phyloP scores from a whole-genome alignment of 176 grass and related monocot genomes.

The Urochloa ruziziensis region DNA sequence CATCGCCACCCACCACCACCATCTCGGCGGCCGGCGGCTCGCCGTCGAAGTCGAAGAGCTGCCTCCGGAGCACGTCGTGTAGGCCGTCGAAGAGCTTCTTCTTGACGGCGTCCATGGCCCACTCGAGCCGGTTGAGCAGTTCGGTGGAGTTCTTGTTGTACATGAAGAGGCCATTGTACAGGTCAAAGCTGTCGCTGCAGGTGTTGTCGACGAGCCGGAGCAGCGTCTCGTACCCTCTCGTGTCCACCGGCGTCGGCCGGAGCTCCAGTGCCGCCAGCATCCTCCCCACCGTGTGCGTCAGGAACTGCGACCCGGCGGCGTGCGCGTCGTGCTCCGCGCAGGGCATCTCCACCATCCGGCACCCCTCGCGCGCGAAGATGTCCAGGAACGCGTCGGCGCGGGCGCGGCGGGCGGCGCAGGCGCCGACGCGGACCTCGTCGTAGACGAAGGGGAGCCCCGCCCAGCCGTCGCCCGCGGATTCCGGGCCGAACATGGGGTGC shows the following conservation, averaged over 20 bases:
- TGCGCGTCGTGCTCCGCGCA: conserved; percentile 66
- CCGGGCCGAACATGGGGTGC: conserved; percentile 89
- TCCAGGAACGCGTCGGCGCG: conserved; percentile 54
- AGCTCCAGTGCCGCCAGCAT: conserved; percentile 48
- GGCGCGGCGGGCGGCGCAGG: conserved; percentile 21
- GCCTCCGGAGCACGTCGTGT: conserved; percentile 65
- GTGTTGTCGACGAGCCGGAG: conserved; percentile 81
- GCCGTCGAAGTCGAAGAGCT: conserved; percentile 52
- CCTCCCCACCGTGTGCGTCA: conserved; percentile 78
- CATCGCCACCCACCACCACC: not conserved
- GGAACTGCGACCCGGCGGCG: conserved; percentile 73
- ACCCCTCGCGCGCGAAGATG: conserved; percentile 61
- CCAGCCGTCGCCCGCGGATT: conserved; percentile 66
- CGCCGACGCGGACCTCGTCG: conserved; percentile 65
- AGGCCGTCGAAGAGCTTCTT: conserved; percentile 61
- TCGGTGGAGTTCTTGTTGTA: conserved; percentile 86
- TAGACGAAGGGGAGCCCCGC: conserved; percentile 53
- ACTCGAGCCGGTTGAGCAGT: conserved; percentile 65
- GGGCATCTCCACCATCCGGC: conserved; percentile 78
- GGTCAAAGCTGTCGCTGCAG: conserved; percentile 88
- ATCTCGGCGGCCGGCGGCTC: not conserved
- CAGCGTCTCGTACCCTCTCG: conserved; percentile 65
- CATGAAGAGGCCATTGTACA: conserved; percentile 92
- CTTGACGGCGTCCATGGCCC: conserved; percentile 64
- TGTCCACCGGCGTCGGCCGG: conserved; percentile 45